Conservation (phyloP, 176 grass and related monocot species). For the Thalia dealbata region DNA sequence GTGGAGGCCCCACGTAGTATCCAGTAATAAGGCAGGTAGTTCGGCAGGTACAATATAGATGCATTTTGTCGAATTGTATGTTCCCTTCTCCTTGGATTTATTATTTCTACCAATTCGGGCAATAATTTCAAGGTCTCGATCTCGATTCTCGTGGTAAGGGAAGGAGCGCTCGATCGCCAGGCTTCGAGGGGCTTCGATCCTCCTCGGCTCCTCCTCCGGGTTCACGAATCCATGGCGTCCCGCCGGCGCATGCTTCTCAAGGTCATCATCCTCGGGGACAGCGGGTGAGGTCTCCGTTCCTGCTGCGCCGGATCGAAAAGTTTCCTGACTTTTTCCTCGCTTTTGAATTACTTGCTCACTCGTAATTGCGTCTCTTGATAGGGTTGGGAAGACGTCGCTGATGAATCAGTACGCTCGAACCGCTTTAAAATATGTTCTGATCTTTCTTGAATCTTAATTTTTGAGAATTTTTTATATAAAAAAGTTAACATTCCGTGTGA, state of each 20-base stretch:
- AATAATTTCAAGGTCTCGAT: background rate
- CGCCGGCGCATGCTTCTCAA: slow-evolving; percentile 9
- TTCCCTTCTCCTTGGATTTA: too few species aligned
- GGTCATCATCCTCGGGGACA: slow-evolving; percentile 16
- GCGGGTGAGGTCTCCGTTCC: background rate
- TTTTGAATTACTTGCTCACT: background rate
- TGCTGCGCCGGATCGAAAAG: too few species aligned
- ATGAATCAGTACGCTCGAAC: slow-evolving; percentile 12
- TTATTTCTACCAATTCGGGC: background rate
- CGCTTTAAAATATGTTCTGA: background rate
- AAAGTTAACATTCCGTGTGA: background rate
- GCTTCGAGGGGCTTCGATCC: background rate
- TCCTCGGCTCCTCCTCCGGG: background rate
- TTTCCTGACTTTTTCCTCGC: background rate
- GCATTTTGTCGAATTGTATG: too few species aligned
- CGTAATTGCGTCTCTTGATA: background rate
- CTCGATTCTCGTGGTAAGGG: background rate
- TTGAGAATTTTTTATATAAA: background rate
- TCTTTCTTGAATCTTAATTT: background rate
- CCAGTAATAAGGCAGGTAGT: too few species aligned
- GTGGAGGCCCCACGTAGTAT: too few species aligned
- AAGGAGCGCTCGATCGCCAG: background rate
- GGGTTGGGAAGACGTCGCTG: slow-evolving; percentile 16
- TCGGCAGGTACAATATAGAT: too few species aligned
- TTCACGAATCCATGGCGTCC: slow-evolving; percentile 6